Base-by-base conservation (phyloP, 2,329 filamentous ascomycete genomes). In the Diaporthe caulivora region DNA sequence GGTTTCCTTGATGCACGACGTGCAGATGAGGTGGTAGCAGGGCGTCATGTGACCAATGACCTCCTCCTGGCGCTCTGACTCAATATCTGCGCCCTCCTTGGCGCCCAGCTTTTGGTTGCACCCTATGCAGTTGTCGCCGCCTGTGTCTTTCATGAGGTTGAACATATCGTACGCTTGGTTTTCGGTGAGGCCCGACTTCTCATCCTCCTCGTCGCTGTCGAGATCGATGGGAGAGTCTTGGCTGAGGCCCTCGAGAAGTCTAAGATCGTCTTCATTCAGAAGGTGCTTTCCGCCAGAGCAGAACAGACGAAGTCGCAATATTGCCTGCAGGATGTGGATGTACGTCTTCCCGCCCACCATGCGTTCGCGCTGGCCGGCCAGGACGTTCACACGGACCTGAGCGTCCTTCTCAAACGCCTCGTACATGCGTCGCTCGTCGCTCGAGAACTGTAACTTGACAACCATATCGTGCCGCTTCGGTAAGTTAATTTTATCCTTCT, bases 281-380 rank as follows among this genome's bases (percentile, higher is more conserved):
- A 99, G 89, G 74, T 98, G 96, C 76, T 93, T 93, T n/a, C 97
- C 97, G 80, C 98, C 96, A 1, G 95, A 97, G 80, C 95, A 98
- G 68, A 98, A 93, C 53, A 97, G 88, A 13, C 97, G 94, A 24
- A 99, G 89, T 40, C 96, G 93, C 77, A 97, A 89, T 79, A 99
- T 98, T 6, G 95, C 94, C 76, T 97, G 95, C 75, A 99, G 84
- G 60, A 99, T 97, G 78, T 98, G 94, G 60, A 97, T 95, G 80
- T 98, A 98, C n/a, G 94, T 93, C 77, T 93, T 94, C 54, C 95
- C 96, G 53, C 93, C 93, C 67, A 97, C 87, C 75, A 90, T 90
- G 76, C 91, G 92, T 69, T 90, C 90, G 77, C 89, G 84, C 78
- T 91, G 84, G 80, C 91, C 83, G 11, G 91, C 90, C 76, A 98